Percentiles rank a stretch among this genome's conserved stretches.
These are phyloP conservation scores for Phialophora macrospora DNA, from an alignment of 2,329 filamentous ascomycete species.

Conservation along the genomic window DNA sequence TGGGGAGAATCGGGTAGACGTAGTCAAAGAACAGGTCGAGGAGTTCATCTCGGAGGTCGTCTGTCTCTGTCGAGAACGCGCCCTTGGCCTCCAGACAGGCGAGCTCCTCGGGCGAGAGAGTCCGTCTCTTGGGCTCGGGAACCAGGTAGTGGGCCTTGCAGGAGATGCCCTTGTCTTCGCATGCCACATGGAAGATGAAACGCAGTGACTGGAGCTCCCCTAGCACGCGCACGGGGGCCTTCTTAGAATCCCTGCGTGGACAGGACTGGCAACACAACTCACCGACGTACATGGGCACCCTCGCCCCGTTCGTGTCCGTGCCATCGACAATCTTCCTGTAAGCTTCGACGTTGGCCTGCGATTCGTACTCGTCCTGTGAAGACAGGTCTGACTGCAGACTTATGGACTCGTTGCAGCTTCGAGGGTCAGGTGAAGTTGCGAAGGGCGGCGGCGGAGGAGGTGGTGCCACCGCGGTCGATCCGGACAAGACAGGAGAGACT, in stretches of 20 bases:
- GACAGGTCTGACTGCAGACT: conserved; percentile 1
- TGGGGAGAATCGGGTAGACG: conserved; percentile 26
- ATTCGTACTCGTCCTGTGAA: conserved; percentile 17
- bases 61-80: conserved; percentile 16
- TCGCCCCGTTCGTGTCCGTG: conserved; percentile 2
- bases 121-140: conserved; percentile 14
- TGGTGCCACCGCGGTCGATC: background rate
- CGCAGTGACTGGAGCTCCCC: conserved; percentile 24
- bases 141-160: conserved; percentile 22
- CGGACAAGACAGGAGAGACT: background rate
- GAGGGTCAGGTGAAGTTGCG: background rate
- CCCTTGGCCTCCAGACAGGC: conserved; percentile 23
- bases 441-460: background rate
- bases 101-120: conserved; percentile 14
- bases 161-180: conserved; percentile 20
- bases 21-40: conserved; percentile 24
- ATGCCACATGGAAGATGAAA: conserved; percentile 22
- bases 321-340: conserved; percentile 21
- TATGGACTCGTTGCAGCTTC: background rate
- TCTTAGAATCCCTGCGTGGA: background rate
- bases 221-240: background rate
- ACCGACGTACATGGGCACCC: conserved; percentile 18
- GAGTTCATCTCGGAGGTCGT: conserved; percentile 21
- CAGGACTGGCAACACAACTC: background rate
- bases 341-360: conserved; percentile 13